phyloP scores from a whole-genome alignment of 768 basidiomycete species.

The Botryobasidium botryosum region DNA sequence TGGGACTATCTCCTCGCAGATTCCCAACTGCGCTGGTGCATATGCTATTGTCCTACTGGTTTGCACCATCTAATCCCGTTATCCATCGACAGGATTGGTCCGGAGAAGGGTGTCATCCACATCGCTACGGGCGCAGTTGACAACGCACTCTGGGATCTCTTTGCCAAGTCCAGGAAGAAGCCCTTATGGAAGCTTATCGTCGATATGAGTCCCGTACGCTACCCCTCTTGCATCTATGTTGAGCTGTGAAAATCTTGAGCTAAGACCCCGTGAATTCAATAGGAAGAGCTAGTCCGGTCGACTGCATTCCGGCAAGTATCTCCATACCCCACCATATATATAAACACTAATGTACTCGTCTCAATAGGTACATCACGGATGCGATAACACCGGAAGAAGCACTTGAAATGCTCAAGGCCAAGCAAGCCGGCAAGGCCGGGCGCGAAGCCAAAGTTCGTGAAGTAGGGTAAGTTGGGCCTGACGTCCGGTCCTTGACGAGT shows the following conservation, averaged over 20 bases:
- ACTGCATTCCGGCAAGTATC: slow-evolving; percentile 69
- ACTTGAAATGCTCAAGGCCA: slow-evolving; percentile 58
- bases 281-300: slow-evolving; percentile 67
- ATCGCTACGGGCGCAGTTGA: slow-evolving; percentile 77
- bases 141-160: slow-evolving; percentile 93
- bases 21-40: slow-evolving; percentile 79
- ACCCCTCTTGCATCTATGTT: too few species aligned
- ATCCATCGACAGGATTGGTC: slow-evolving; percentile 48
- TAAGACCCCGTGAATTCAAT: background rate
- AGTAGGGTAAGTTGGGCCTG: slow-evolving; percentile 31
- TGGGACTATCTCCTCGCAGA: slow-evolving; percentile 82
- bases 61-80: background rate
- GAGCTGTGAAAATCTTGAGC: background rate
- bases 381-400: slow-evolving; percentile 87
- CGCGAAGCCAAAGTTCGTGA: slow-evolving; percentile 60
- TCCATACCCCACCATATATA: too few species aligned
- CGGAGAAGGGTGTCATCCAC: slow-evolving; percentile 91
- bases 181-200: slow-evolving; percentile 89
- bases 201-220: slow-evolving; percentile 63
- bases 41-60: slow-evolving; percentile 3
- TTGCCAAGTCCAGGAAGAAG: slow-evolving; percentile 58
- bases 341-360: too few species aligned
- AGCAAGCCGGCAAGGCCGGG: slow-evolving; percentile 57
- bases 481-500: background rate
- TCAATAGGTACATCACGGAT: slow-evolving; percentile 90